phyloP scores from a whole-genome alignment of 768 basidiomycete species.

The Serendipita indica region DNA sequence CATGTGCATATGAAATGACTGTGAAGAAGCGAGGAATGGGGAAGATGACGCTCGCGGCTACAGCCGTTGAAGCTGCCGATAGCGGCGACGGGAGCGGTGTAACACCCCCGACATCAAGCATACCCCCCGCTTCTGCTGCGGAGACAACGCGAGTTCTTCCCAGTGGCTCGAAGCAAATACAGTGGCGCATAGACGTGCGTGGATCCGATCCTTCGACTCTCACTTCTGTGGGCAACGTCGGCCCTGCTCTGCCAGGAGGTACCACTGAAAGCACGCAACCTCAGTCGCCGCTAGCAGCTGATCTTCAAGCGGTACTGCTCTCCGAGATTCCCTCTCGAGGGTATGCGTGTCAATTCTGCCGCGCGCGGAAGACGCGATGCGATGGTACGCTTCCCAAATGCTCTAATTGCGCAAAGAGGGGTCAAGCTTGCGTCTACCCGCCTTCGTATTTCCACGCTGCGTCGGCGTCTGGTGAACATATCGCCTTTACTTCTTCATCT shows the following conservation, averaged over 20 bases:
- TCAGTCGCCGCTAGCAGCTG: neutral
- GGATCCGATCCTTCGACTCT: neutral
- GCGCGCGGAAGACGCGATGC: conserved; percentile 80
- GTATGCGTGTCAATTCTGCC: conserved; percentile 1
- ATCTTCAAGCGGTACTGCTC: neutral
- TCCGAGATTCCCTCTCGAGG: neutral
- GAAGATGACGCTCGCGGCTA: conserved; percentile 33
- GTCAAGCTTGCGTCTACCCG: conserved; percentile 56
- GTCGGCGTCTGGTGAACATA: neutral
- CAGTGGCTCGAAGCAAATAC: neutral
- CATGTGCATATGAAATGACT: conserved; percentile 59
- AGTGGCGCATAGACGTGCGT: neutral
- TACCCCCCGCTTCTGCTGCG: neutral
- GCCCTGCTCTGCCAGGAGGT: neutral
- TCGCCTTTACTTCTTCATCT: neutral
- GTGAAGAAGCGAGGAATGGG: conserved; percentile 56
- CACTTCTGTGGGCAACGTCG: neutral
- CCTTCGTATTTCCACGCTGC: neutral
- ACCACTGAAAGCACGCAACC: neutral
- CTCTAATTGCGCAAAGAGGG: conserved; percentile 65
- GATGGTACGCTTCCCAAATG: conserved; percentile 78
- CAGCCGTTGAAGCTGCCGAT: neutral
- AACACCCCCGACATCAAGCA: neutral
- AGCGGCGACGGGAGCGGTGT: neutral
- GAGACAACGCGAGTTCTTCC: neutral